Conservation (phyloP, 768 basidiomycete genomes). For the Auricularia sp. region DNA sequence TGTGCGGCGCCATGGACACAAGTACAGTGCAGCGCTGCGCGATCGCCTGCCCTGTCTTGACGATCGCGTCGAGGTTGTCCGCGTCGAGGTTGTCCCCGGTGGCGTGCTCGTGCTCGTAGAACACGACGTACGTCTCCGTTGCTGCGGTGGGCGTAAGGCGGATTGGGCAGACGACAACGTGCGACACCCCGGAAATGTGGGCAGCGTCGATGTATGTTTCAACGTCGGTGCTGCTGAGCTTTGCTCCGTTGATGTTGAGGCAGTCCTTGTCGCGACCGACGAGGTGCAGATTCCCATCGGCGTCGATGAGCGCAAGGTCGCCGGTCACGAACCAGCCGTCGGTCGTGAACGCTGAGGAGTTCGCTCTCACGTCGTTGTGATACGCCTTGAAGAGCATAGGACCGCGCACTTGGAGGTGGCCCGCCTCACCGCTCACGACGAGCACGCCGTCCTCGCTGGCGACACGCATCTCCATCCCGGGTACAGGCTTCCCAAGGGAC, state of each 20-base stretch:
- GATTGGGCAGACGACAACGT: constrained; percentile 28
- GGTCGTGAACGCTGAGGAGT: constrained; percentile 51
- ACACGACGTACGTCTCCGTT: constrained; percentile 33
- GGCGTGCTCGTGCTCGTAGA: constrained; percentile 23
- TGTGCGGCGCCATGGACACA: constrained; percentile 26
- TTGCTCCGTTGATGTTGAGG: constrained; percentile 34
- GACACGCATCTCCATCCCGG: constrained; percentile 28
- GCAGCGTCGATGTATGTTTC: constrained; percentile 30
- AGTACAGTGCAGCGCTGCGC: constrained; percentile 19
- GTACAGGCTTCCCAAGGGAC: constrained; percentile 28
- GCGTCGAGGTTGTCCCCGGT: constrained; percentile 14
- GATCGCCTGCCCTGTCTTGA: constrained; percentile 16
- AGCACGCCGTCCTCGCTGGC: constrained; percentile 20
- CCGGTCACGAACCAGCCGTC: constrained; percentile 88
- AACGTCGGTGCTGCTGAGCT: constrained; percentile 26
- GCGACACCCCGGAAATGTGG: constrained; percentile 22
- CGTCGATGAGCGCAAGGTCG: constrained; percentile 61
- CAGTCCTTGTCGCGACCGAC: constrained; percentile 39
- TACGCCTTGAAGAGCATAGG: constrained; percentile 40
- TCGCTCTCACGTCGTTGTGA: constrained; percentile 60
- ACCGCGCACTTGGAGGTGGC: constrained; percentile 22
- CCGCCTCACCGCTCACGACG: constrained; percentile 21
- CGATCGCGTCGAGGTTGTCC: constrained; percentile 11
- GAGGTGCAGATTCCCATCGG: constrained; percentile 63
- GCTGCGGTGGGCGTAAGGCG: constrained; percentile 25